A percentile compares a stretch with the other conserved stretches of the same genome.
phyloP scores from a whole-genome alignment of 225 moss, liverwort and hornwort species.

The Rhytidiadelphus loreus region DNA sequence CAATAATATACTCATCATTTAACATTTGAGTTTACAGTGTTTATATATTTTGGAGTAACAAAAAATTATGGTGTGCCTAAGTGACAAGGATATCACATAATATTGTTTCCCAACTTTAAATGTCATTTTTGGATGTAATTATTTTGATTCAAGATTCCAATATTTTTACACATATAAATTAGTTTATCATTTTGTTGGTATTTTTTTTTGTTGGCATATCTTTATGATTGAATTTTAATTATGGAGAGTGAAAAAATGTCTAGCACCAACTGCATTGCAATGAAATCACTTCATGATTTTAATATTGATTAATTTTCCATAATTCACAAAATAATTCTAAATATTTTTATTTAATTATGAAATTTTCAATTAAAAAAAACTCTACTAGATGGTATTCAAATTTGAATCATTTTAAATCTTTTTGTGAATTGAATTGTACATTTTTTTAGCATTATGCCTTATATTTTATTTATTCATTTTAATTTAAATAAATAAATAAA shows the following conservation, averaged over 20 bases:
- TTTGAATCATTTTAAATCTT: neutral
- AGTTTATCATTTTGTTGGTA: neutral
- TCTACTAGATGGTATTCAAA: neutral
- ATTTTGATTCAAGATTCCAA: neutral
- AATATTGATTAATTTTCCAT: neutral
- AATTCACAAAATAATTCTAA: neutral
- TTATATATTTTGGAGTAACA: neutral
- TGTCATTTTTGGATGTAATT: neutral
- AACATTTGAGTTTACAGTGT: neutral
- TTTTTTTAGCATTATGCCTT: neutral
- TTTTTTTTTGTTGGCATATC: neutral
- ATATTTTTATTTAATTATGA: neutral
- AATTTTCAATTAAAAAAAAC: neutral
- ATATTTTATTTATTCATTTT: accelerated
- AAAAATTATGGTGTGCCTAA: neutral
- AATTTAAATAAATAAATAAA: neutral
- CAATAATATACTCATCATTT: accelerated
- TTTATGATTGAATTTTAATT: neutral
- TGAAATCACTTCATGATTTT: neutral
- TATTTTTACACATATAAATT: neutral
- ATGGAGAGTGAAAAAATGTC: neutral
- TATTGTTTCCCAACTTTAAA: neutral
- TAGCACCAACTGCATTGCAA: neutral
- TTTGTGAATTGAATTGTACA: neutral
- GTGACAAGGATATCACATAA: accelerated